A percentile compares a stretch with the other conserved stretches of the same genome.
These are phyloP conservation scores for Colletotrichum karsti DNA, from an alignment of 2,329 filamentous ascomycete genomes.

Conservation along the genomic window DNA sequence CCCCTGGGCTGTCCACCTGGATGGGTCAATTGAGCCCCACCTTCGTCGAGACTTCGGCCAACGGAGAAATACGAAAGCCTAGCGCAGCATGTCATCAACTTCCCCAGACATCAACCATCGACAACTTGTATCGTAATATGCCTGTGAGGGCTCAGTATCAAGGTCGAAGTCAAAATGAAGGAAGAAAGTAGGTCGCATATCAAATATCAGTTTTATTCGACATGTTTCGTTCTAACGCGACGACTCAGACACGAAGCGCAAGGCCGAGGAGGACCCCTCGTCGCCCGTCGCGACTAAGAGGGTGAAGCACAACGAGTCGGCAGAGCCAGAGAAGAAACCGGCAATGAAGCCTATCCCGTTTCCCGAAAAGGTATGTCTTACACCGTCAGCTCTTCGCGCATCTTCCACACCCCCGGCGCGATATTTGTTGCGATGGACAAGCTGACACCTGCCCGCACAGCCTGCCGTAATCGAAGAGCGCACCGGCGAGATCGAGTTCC, in stretches of 20 bases:
- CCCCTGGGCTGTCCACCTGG: conserved; percentile 36
- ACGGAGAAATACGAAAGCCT: conserved; percentile 27
- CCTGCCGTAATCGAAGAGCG: conserved; percentile 94
- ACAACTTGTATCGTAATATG: conserved; percentile 1
- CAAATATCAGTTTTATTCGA: rapidly evolving
- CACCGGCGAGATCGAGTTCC: conserved; percentile 93
- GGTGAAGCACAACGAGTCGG: conserved; percentile 59
- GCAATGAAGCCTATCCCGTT: conserved; percentile 78
- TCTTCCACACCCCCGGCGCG: not conserved
- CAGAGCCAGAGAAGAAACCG: conserved; percentile 59
- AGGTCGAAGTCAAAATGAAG: conserved; percentile 38
- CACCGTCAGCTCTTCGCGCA: not conserved
- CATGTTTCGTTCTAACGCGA: not conserved
- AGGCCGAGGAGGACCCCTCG: conserved; percentile 72
- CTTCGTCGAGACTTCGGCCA: conserved; percentile 2
- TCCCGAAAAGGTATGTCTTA: conserved; percentile 77
- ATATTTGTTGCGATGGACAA: not conserved
- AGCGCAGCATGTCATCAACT: conserved; percentile 28
- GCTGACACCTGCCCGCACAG: conserved; percentile 47
- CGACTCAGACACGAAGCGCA: conserved; percentile 67
- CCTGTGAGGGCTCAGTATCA: conserved; percentile 14
- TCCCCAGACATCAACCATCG: conserved; percentile 19
- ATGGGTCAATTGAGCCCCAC: not conserved
- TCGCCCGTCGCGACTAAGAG: conserved; percentile 72
- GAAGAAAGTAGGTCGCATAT: conserved; percentile 46